Evolutionary conservation across 2,329 filamentous ascomycete genomes (phyloP), one percentile per base, ranked within the genome.

Genomic region (Bipolaris bicolor): DNA sequence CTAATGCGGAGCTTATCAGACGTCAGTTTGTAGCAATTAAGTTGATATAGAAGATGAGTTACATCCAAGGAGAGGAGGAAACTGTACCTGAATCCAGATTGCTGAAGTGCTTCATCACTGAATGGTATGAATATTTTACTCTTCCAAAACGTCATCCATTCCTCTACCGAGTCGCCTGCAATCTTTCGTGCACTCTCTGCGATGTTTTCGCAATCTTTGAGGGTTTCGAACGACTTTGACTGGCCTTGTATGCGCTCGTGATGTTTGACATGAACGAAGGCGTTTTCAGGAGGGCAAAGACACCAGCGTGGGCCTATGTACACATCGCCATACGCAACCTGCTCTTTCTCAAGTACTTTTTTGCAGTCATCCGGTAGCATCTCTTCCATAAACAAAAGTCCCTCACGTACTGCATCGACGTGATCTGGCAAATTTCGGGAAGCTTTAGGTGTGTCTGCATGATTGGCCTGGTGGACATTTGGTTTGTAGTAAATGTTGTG

Each of bases 351-450:
- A 3, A 58, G 29, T 13, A 31, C 4, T 4, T 10, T 24, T 26
- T 53, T 22, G 29, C 49, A 58, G 10, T 31, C 37, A 29, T 43
- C 7, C 18, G 50, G 55, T 34, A 58, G 15, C 26, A 29, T 53
- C 20, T 40, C 26, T 16, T 45, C 37, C 20, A 58, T 49, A 2
- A 24, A 20, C 40, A 58, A 50, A 26, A 58, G 46, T 24, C n/a
- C 22, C 15, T 58, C 55, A n/a, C 55, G 49, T 18, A 58, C 55
- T 47, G 39, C 50, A 11, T 58, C 45, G 18, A 58, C 50, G 16
- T 54, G 45, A 5, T 54, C 31, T 4, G 50, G 55, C 13, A 58
- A 31, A 13, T 15, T 13, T 5, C 11, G 36, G 26, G 18, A 4
- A 37, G 37, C 41, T 24, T 34, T n/a, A 4, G 16, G 40, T 24